phyloP scores from a whole-genome alignment of 1,139 yeast genomes.

The Zygosaccharomyces sapae region DNA sequence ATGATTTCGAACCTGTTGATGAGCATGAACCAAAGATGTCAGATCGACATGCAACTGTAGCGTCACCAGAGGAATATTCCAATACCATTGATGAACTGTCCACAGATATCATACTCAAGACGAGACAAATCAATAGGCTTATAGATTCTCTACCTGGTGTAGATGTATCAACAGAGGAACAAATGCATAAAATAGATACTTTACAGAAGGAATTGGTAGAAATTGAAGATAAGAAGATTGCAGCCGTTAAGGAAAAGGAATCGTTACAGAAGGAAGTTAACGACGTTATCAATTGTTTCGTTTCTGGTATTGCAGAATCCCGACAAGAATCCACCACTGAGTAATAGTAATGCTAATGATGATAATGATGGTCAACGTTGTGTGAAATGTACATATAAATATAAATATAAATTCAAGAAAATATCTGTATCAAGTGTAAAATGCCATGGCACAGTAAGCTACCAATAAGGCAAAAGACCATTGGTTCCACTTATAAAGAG shows the following conservation, averaged over 20 bases:
- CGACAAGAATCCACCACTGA: constrained; percentile 10
- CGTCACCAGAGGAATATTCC: constrained; percentile 49
- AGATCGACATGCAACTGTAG: constrained; percentile 43
- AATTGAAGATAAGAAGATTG: constrained; percentile 57
- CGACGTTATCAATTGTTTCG: constrained; percentile 48
- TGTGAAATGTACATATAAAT: background rate
- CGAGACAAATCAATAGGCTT: constrained; percentile 79
- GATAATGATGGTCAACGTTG: constrained; percentile 11
- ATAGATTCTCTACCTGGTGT: constrained; percentile 92
- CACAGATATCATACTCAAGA: constrained; percentile 76
- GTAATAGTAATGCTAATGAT: background rate
- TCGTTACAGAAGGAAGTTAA: constrained; percentile 62
- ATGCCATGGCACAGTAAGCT: constrained; percentile 8
- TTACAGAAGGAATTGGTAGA: constrained; percentile 59
- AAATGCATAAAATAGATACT: constrained; percentile 58
- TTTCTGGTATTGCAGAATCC: constrained; percentile 32
- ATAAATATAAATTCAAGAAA: background rate
- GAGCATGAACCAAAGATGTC: constrained; percentile 49
- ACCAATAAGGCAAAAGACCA: constrained; percentile 5
- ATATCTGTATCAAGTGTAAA: constrained; percentile 2
- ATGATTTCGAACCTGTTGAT: constrained; percentile 49
- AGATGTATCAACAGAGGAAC: constrained; percentile 76
- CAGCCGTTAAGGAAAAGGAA: constrained; percentile 64
- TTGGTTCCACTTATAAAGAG: constrained; percentile 14
- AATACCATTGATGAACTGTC: constrained; percentile 69